Evolutionary conservation across 352 stramenopile genomes (phyloP).

Genomic region (Phytophthora colocasiae): DNA sequence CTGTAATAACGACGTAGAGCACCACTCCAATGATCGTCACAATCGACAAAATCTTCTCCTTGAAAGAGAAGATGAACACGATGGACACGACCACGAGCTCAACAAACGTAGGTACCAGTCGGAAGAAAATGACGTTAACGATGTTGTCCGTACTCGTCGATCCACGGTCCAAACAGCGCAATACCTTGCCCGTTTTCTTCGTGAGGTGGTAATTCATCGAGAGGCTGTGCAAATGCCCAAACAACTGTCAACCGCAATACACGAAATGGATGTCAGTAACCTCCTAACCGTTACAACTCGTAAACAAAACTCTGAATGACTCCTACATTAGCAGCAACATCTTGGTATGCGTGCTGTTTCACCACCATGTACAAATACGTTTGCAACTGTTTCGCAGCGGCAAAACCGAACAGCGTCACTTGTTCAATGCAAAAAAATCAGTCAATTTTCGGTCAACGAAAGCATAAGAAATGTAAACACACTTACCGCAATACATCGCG

Average conservation of each 20-base stretch:
- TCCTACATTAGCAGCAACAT: conserved; percentile 88
- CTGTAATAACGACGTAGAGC: conserved; percentile 94
- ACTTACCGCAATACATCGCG: conserved; percentile 67
- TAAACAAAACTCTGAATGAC: background rate
- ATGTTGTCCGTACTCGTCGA: conserved; percentile 91
- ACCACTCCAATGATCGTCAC: conserved; percentile 92
- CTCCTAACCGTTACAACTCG: background rate
- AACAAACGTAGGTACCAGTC: conserved; percentile 93
- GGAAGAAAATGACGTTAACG: conserved; percentile 98
- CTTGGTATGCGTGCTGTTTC: conserved; percentile 97
- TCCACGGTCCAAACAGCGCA: conserved; percentile 91
- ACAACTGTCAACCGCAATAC: conserved; percentile 58
- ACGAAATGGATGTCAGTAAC: conserved; percentile 6
- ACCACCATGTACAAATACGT: conserved; percentile 94
- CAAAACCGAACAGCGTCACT: conserved; percentile 73
- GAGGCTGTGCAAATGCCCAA: conserved; percentile 94
- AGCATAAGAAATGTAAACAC: background rate
- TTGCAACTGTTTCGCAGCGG: conserved; percentile 94
- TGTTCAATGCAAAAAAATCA: background rate
- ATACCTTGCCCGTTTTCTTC: conserved; percentile 97
- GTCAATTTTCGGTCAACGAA: background rate
- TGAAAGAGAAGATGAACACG: conserved; percentile 92
- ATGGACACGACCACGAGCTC: conserved; percentile 95
- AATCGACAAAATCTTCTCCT: conserved; percentile 89
- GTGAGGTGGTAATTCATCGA: conserved; percentile 97